Evolutionary conservation across 2,329 filamentous ascomycete species (phyloP), one percentile per base, ranked within the genome.

Genomic region (Passalora sequoiae): DNA sequence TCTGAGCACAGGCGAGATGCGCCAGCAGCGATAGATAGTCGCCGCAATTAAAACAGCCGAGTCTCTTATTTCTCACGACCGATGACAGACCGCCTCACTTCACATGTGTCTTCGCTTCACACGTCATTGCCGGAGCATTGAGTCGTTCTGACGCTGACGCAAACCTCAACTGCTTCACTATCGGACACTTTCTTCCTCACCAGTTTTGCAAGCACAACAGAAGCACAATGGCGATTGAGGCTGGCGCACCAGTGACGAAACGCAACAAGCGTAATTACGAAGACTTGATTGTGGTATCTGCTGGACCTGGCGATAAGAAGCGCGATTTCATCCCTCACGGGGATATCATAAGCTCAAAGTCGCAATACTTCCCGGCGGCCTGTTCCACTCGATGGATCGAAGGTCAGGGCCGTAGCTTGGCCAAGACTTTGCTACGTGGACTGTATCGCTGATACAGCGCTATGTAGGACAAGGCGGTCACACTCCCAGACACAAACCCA

Each of bases 41-140:
- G 38, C 43, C 29, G 38, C 38, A 41, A 46, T 46, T 38, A 37
- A 40, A 37, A 31, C 38, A 41, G 43, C 37, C 41, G 43, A 46
- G 43, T 46, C n/a, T n/a, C n/a, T n/a, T n/a, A n/a, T n/a, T n/a
- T n/a, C n/a, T n/a, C n/a, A n/a, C n/a, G n/a, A n/a, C n/a, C n/a
- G n/a, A n/a, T n/a, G n/a, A n/a, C n/a, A n/a, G n/a, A n/a, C n/a
- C 38, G 13, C 20, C 12, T 15, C 17, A 24, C n/a, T 27, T 13
- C 22, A 25, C 36, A 16, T 38, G 6, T n/a, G 6, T 27, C 10
- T n/a, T n/a, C n/a, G n/a, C n/a, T n/a, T n/a, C n/a, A n/a, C n/a
- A n/a, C n/a, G n/a, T n/a, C n/a, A n/a, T n/a, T n/a, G n/a, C n/a
- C n/a, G n/a, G n/a, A n/a, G n/a, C n/a, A n/a, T n/a, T n/a, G n/a